Evolutionary conservation across 345 rosid species (phyloP), one percentile per base, ranked within the genome.

Genomic region (Physaria fendleri): DNA sequence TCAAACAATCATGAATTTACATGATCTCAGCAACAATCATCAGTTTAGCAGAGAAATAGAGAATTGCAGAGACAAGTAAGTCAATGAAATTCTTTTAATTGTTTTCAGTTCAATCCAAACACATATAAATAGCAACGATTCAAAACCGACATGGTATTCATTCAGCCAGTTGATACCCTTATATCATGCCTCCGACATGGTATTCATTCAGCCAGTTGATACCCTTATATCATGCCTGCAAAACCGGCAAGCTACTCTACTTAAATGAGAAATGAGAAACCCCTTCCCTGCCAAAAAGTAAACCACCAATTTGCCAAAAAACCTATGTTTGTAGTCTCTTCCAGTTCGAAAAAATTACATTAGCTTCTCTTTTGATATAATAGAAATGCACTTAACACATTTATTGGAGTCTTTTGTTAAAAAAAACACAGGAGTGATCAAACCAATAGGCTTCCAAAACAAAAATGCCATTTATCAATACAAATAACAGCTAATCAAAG

Each of bases 11-110:
- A 5, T 8, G 27, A 37, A 21, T 52, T 41, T 41, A 37, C 48
- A 68, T 11, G 15, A 37, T 8, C 44, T 59, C 33, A 41, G 54
- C 35, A 61, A 28, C 27, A 37, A 14, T 16, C 61, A 52, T 56
- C 27, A 61, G 41, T 47, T 28, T 16, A 44, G 21, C 14, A 58
- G 14, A 67, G n/a, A 51, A 23, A 60, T 15, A 17, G 29, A 17
- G 14, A 12, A 3, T 18, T 4, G 13, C 29, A 42, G 35, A 66
- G 65, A 49, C 48, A 13, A 18, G 53, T 16, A 24, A 23, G n/a
- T 28, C 41, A 12, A 29, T n/a, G 4, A 35, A 24, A 46, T 9
- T 3, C 2, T 3, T 13, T 1, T 15, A 4, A 24, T 10, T 14
- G n/a, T 18, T 44, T 44, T 20, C 41, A 10, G 25, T 38, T 46